These are phyloP conservation scores for Fistulinella prunicolor DNA, from an alignment of 768 basidiomycete genomes.

Conservation along the genomic window DNA sequence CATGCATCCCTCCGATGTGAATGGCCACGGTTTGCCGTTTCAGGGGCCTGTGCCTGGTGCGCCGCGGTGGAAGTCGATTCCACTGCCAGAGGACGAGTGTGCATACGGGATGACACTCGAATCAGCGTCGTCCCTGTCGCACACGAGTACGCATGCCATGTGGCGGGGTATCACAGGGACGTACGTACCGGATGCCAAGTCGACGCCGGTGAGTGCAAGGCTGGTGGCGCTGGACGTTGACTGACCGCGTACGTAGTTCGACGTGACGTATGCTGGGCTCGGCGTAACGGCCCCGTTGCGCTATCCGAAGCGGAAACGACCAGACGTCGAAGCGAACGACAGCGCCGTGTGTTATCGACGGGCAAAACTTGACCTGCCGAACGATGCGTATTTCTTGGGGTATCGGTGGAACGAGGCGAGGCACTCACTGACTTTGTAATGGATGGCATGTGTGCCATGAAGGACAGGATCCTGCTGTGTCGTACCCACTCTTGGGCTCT, in stretches of 20 bases:
- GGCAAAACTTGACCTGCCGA: no score
- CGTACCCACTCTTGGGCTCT: no score
- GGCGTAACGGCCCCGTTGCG: constrained; percentile 7
- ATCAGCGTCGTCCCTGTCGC: not conserved
- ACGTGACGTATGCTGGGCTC: not conserved
- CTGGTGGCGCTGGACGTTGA: not conserved
- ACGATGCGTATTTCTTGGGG: no score
- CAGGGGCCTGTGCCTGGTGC: constrained; percentile 18
- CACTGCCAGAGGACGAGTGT: constrained; percentile 18
- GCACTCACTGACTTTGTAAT: no score
- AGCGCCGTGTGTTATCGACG: no score
- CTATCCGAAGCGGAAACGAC: no score
- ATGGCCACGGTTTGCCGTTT: not conserved
- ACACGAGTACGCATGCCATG: no score
- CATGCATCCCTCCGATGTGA: not conserved
- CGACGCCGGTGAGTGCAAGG: constrained; percentile 12
- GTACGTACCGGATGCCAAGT: not conserved
- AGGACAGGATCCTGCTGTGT: no score
- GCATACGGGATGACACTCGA: constrained; percentile 1
- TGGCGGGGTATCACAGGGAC: no score
- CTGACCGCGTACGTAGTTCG: constrained; percentile 1
- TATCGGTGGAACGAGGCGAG: no score
- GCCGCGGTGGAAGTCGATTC: constrained; percentile 16
- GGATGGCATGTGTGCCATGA: no score
- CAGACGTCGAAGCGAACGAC: no score